phyloP scores from a whole-genome alignment of 2,329 filamentous ascomycete species.

The Drechslera avenae region DNA sequence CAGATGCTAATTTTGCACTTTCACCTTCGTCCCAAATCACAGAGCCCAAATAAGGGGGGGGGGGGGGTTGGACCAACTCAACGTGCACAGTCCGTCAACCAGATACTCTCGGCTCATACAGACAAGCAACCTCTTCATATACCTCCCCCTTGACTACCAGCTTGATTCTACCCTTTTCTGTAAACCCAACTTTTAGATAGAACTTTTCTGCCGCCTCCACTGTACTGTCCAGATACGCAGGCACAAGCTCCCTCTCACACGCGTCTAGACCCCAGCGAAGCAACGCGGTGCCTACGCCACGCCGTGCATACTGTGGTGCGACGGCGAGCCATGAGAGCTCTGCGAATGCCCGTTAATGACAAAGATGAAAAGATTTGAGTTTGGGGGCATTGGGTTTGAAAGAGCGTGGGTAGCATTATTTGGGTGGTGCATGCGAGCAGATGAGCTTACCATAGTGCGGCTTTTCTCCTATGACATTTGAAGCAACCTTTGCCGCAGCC shows the following conservation, averaged over 20 bases:
- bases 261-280: slow-evolving; percentile 9
- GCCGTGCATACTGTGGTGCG: slow-evolving; percentile 4
- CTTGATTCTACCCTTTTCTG: slow-evolving; percentile 7
- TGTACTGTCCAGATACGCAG: slow-evolving; percentile 12
- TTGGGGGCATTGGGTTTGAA: neutral
- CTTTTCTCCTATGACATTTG: slow-evolving; percentile 3
- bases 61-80: too few species aligned
- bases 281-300: slow-evolving; percentile 6
- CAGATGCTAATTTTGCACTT: too few species aligned
- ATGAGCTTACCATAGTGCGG: slow-evolving; percentile 11
- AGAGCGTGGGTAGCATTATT: too few species aligned
- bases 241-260: neutral
- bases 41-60: too few species aligned
- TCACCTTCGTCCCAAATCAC: too few species aligned
- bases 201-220: slow-evolving; percentile 6
- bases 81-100: too few species aligned
- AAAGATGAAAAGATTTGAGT: neutral
- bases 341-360: neutral
- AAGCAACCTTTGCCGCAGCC: slow-evolving; percentile 3
- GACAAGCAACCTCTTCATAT: slow-evolving; percentile 12
- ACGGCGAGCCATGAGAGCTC: slow-evolving; percentile 15
- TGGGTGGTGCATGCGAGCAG: neutral
- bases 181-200: slow-evolving; percentile 11
- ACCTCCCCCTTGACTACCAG: slow-evolving; percentile 1
- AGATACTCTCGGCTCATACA: slow-evolving; percentile 1